phyloP scores from a whole-genome alignment of 257 asterid species.

The Gynochthodes officinalis region DNA sequence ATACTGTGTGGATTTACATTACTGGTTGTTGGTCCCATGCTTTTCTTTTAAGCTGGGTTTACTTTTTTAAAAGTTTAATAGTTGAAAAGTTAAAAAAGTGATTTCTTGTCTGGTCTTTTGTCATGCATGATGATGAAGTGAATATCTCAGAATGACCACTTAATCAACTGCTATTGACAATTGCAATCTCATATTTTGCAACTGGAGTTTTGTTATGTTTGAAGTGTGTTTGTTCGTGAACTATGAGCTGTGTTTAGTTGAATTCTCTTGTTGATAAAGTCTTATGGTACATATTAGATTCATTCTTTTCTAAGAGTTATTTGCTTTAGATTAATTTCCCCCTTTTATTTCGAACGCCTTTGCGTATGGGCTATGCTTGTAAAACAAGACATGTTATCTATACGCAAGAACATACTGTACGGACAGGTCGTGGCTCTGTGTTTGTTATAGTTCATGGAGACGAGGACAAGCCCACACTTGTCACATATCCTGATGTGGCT shows the following conservation, averaged over 20 bases:
- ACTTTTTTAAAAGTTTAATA: constrained; percentile 10
- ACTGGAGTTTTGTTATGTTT: background rate
- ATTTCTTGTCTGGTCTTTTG: constrained; percentile 14
- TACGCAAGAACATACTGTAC: constrained; percentile 75
- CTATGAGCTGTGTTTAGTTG: background rate
- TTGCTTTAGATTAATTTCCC: background rate
- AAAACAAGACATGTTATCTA: background rate
- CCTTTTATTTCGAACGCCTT: background rate
- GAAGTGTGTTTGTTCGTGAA: background rate
- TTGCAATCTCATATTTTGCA: background rate
- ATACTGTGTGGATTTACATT: constrained; percentile 36
- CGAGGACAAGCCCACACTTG: constrained; percentile 85
- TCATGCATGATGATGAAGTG: constrained; percentile 5
- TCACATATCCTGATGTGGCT: constrained; percentile 96
- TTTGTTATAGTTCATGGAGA: constrained; percentile 87
- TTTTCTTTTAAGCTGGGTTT: constrained; percentile 22
- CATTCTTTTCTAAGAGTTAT: background rate
- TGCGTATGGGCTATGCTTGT: background rate
- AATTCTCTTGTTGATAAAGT: background rate
- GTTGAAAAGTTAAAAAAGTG: constrained; percentile 15
- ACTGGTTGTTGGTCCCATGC: constrained; percentile 17
- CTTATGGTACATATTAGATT: constrained; percentile 7
- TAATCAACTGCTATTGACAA: too few species aligned
- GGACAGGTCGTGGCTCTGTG: constrained; percentile 70
- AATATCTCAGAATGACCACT: background rate